These are phyloP conservation scores for Penicillium occitanis DNA, from an alignment of 2,329 filamentous ascomycete species.

Conservation along the genomic window DNA sequence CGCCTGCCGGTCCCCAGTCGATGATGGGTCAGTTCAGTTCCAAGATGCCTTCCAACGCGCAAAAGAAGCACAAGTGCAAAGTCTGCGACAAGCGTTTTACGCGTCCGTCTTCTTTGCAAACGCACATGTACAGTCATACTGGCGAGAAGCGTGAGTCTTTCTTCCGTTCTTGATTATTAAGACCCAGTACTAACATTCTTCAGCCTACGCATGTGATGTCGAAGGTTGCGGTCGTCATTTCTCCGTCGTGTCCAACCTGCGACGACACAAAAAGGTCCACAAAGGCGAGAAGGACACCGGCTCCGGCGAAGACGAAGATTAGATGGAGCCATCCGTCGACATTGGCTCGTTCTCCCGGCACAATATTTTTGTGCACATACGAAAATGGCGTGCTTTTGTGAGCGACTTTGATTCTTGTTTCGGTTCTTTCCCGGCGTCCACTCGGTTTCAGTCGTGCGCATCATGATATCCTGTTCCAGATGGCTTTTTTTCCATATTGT, in stretches of 20 bases:
- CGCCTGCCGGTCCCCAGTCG: conserved; percentile 82
- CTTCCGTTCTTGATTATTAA: too few species aligned
- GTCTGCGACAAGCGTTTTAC: conserved; percentile 98
- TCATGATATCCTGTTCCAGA: conserved; percentile 23
- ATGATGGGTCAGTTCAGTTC: conserved; percentile 99
- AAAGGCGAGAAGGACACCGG: conserved; percentile 58
- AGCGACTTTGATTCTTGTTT: not conserved
- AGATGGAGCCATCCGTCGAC: conserved; percentile 20
- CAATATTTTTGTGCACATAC: conserved; percentile 7
- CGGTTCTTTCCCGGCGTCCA: conserved; percentile 21
- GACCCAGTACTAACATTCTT: not conserved
- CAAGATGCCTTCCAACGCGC: conserved; percentile 89
- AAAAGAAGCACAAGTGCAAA: conserved; percentile 99
- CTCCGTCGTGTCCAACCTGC: conserved; percentile 93
- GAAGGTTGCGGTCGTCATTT: conserved; percentile 95
- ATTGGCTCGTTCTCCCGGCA: not conserved
- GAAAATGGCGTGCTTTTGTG: conserved; percentile 4
- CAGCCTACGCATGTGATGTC: conserved; percentile 91
- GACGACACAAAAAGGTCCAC: conserved; percentile 94
- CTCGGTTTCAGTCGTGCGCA: conserved; percentile 19
- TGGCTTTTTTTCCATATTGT: conserved; percentile 25
- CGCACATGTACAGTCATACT: conserved; percentile 98
- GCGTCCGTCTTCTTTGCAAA: conserved; percentile 88
- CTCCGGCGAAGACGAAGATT: conserved; percentile 45
- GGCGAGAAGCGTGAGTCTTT: conserved; percentile 87